These are phyloP conservation scores for Intubia oerlemansii DNA, from an alignment of 2,329 filamentous ascomycete species.

Conservation along the genomic window DNA sequence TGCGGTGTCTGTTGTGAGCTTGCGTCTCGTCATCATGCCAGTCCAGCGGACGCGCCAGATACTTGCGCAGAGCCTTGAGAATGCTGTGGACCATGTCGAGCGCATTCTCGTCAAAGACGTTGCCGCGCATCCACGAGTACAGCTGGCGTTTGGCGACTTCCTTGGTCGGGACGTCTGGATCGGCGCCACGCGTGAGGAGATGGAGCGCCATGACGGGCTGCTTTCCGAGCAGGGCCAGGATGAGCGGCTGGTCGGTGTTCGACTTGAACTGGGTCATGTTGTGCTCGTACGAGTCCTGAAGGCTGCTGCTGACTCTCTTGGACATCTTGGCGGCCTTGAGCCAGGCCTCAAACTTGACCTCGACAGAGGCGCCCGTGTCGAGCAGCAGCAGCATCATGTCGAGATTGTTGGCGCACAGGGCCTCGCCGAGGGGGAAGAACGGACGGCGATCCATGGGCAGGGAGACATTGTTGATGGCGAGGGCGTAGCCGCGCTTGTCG, in stretches of 20 bases:
- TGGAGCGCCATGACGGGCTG: constrained; percentile 26
- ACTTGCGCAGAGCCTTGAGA: constrained; percentile 26
- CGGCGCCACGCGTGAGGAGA: constrained; percentile 41
- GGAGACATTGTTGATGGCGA: constrained; percentile 44
- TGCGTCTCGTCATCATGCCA: too few relatives aligned
- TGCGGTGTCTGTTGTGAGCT: too few relatives aligned
- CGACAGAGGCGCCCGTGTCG: constrained; percentile 32
- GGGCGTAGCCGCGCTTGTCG: constrained; percentile 38
- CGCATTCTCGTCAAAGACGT: too few relatives aligned
- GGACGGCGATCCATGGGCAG: constrained; percentile 15
- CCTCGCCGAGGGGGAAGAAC: constrained; percentile 24
- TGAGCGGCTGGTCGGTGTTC: constrained; percentile 39
- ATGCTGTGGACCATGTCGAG: constrained; percentile 38
- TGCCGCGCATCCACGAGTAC: too few relatives aligned
- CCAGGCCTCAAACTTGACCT: neutral
- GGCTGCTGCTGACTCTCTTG: too few relatives aligned
- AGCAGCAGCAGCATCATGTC: constrained; percentile 38
- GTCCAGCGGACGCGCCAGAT: too few relatives aligned
- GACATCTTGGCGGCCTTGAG: too few relatives aligned
- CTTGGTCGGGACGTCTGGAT: too few relatives aligned
- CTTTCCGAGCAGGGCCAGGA: constrained; percentile 34
- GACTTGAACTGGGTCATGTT: constrained; percentile 27
- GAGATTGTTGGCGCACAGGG: constrained; percentile 30
- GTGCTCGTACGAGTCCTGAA: constrained; percentile 20
- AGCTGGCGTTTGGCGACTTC: too few relatives aligned